A percentile compares a stretch with the other conserved stretches of the same genome.
Conservation (phyloP, 805 yeast species). For the Ogataea naganishii region DNA sequence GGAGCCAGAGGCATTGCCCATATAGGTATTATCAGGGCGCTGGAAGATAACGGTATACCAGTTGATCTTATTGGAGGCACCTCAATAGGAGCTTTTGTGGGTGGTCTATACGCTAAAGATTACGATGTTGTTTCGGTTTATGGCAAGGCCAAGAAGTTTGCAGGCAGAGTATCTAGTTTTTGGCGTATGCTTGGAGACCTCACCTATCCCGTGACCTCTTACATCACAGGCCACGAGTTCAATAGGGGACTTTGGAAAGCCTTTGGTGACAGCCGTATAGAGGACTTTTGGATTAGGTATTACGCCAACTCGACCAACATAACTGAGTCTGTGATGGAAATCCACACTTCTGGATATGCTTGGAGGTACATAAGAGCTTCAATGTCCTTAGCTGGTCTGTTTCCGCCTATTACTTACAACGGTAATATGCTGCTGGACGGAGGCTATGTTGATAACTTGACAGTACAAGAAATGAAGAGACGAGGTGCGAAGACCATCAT, state of each 20-base stretch:
- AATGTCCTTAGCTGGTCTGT: slow-evolving; percentile 89
- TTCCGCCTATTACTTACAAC: slow-evolving; percentile 82
- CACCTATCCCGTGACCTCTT: slow-evolving; percentile 90
- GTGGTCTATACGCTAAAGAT: slow-evolving; percentile 90
- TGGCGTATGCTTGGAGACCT: slow-evolving; percentile 84
- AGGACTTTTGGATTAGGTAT: slow-evolving; percentile 89
- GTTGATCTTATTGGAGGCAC: slow-evolving; percentile 94
- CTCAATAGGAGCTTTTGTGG: slow-evolving; percentile 91
- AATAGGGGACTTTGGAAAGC: slow-evolving; percentile 97
- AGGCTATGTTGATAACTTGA: slow-evolving; percentile 89
- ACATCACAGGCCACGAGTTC: slow-evolving; percentile 95
- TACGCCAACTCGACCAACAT: slow-evolving; percentile 91
- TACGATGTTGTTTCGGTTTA: slow-evolving; percentile 86
- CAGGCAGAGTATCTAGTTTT: slow-evolving; percentile 69
- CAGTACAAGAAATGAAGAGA: slow-evolving; percentile 86
- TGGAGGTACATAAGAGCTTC: slow-evolving; percentile 96
- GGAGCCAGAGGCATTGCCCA: slow-evolving; percentile 95
- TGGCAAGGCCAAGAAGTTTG: slow-evolving; percentile 81
- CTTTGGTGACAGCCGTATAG: slow-evolving; percentile 86
- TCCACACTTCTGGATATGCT: slow-evolving; percentile 85
- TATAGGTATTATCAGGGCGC: slow-evolving; percentile 81
- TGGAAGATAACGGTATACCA: slow-evolving; percentile 90
- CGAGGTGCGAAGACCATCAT: slow-evolving; percentile 80
- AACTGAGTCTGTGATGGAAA: slow-evolving; percentile 91
- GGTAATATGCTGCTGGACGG: slow-evolving; percentile 95